Evolutionary conservation across 2,329 filamentous ascomycete species (phyloP).

Genomic region (Blastomyces percursus): DNA sequence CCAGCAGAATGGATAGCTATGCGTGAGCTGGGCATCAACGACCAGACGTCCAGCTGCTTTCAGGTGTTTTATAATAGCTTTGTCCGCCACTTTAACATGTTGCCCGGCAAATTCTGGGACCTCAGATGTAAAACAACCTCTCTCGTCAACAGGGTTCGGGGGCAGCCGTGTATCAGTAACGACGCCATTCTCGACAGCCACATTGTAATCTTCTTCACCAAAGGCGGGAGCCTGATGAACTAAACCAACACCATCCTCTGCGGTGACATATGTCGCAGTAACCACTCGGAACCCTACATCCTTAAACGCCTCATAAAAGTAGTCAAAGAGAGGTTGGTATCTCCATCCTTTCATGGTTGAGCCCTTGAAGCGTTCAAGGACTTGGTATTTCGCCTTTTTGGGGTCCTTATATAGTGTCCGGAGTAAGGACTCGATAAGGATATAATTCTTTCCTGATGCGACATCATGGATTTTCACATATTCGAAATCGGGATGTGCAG

Average conservation of each 20-base stretch:
- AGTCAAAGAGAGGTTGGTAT: constrained; percentile 80
- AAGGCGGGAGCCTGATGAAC: constrained; percentile 91
- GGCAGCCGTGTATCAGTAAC: constrained; percentile 65
- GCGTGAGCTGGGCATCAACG: constrained; percentile 75
- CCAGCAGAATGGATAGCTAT: constrained; percentile 90
- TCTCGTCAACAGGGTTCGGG: constrained; percentile 85
- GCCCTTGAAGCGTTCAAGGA: constrained; percentile 68
- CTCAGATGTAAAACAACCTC: constrained; percentile 64
- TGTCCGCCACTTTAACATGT: constrained; percentile 87
- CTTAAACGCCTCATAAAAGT: constrained; percentile 82
- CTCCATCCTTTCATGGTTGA: constrained; percentile 79
- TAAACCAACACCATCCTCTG: constrained; percentile 82
- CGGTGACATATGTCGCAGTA: constrained; percentile 75
- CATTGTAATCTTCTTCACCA: constrained; percentile 90
- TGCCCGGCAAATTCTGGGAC: constrained; percentile 73
- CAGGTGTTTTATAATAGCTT: constrained; percentile 81
- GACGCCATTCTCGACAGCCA: constrained; percentile 64
- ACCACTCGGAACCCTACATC: constrained; percentile 71
- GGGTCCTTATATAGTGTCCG: constrained; percentile 83
- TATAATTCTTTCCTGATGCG: constrained; percentile 68
- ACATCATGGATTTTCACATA: constrained; percentile 82
- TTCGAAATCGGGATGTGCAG: constrained; percentile 70
- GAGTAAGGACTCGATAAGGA: constrained; percentile 71
- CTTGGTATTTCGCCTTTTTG: constrained; percentile 87
- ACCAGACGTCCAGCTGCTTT: constrained; percentile 66